Evolutionary conservation across 2,329 filamentous ascomycete species (phyloP).

Genomic region (Nectriaceae sp.): DNA sequence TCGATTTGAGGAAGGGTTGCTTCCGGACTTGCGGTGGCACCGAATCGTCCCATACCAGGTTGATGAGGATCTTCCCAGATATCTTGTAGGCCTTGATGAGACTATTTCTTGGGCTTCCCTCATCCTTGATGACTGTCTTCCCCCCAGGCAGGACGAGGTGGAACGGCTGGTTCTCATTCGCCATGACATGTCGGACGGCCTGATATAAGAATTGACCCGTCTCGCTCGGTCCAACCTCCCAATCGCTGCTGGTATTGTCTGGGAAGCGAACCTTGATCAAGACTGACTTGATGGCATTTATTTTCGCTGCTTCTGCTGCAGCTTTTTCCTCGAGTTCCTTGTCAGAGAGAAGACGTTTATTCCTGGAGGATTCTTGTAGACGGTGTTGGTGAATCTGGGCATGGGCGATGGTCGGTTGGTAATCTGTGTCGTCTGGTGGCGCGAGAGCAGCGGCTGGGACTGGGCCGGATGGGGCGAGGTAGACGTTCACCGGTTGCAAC

Average conservation of each 20-base stretch:
- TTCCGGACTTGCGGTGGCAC: constrained; percentile 59
- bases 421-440: constrained; percentile 72
- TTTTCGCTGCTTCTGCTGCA: constrained; percentile 63
- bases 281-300: constrained; percentile 68
- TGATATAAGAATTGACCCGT: constrained; percentile 73
- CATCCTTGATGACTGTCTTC: constrained; percentile 51
- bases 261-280: constrained; percentile 84
- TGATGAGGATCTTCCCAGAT: constrained; percentile 70
- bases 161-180: constrained; percentile 66
- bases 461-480: constrained; percentile 71
- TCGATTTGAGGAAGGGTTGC: constrained; percentile 58
- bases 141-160: constrained; percentile 65
- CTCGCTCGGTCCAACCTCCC: constrained; percentile 67
- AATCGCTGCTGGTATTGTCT: constrained; percentile 77
- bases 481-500: constrained; percentile 66
- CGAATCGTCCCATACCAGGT: constrained; percentile 70
- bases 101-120: constrained; percentile 47
- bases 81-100: constrained; percentile 77
- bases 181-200: constrained; percentile 73
- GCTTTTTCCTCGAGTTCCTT: constrained; percentile 74
- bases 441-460: constrained; percentile 75
- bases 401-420: constrained; percentile 73
- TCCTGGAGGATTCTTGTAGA: constrained; percentile 63
- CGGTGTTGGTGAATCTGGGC: constrained; percentile 73
- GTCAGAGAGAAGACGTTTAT: constrained; percentile 80